Evolutionary conservation across 768 basidiomycete genomes (phyloP).

Genomic region (Amanita pseudoporphyria): DNA sequence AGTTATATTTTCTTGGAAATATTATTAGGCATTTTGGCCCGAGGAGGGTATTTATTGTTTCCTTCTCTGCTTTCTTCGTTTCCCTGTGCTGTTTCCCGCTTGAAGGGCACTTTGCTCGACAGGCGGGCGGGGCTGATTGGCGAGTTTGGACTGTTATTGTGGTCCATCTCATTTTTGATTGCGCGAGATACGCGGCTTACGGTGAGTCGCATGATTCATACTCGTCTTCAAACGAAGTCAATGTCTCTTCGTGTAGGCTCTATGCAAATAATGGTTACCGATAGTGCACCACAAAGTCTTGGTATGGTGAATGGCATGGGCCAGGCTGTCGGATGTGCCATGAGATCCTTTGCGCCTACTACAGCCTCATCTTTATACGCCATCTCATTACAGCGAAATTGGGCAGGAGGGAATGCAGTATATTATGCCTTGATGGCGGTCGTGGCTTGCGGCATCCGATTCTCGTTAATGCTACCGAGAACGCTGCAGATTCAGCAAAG

Average conservation of each 20-base stretch:
- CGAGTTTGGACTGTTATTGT: background rate
- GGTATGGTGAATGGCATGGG: conserved; percentile 4
- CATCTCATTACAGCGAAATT: background rate
- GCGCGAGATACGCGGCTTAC: background rate
- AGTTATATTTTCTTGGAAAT: conserved; percentile 36
- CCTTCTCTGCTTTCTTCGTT: conserved; percentile 13
- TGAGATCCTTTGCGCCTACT: conserved; percentile 1
- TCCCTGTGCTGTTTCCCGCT: conserved; percentile 10
- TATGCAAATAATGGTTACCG: background rate
- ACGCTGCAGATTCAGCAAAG: too few species aligned
- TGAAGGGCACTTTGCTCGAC: conserved; percentile 6
- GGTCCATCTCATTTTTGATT: background rate
- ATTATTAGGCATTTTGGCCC: conserved; percentile 36
- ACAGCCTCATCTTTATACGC: conserved; percentile 1
- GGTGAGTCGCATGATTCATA: background rate
- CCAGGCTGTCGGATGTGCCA: background rate
- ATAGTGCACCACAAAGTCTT: background rate
- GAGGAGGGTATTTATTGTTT: conserved; percentile 31
- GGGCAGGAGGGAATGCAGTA: conserved; percentile 3
- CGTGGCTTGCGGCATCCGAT: background rate
- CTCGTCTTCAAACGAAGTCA: background rate
- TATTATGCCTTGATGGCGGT: conserved; percentile 1
- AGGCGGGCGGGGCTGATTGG: background rate
- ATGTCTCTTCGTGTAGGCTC: background rate
- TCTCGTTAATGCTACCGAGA: background rate